A percentile compares a stretch with the other conserved stretches of the same genome.
Evolutionary conservation across 108 stramenopile genomes (phyloP).

Genomic region (Cyclotella sp.): DNA sequence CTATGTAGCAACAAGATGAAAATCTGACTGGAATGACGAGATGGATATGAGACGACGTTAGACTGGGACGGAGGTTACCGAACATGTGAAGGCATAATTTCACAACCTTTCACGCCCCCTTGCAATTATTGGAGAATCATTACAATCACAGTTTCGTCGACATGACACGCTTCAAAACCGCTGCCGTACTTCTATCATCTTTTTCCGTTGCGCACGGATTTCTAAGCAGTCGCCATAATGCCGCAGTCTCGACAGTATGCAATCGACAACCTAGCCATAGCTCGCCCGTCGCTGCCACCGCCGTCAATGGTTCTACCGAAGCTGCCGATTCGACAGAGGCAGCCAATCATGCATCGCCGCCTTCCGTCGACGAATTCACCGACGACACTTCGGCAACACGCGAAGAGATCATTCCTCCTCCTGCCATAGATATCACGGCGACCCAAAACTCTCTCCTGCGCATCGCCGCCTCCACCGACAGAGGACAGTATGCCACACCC

Average conservation of each 20-base stretch:
- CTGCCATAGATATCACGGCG: background rate
- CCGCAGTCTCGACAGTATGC: background rate
- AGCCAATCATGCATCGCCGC: background rate
- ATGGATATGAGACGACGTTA: too few relatives aligned
- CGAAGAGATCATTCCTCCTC: background rate
- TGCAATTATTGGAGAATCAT: too few relatives aligned
- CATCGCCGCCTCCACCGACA: conserved; percentile 69
- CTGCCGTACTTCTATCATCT: conserved; percentile 11
- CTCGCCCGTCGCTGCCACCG: background rate
- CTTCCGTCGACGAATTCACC: background rate
- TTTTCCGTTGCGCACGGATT: background rate
- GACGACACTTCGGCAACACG: background rate
- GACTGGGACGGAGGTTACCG: too few relatives aligned
- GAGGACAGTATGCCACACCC: conserved; percentile 70
- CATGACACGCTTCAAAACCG: conserved; percentile 23
- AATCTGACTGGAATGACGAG: too few relatives aligned
- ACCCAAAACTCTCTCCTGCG: conserved; percentile 46
- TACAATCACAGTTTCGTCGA: background rate
- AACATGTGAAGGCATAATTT: too few relatives aligned
- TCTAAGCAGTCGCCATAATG: background rate
- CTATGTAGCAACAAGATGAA: too few relatives aligned
- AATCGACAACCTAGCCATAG: background rate
- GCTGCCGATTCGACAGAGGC: background rate
- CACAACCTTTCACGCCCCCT: too few relatives aligned
- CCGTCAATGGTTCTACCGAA: background rate